Base-by-base conservation (phyloP, 108 stramenopile genomes). In the Nitzschia sp. region DNA sequence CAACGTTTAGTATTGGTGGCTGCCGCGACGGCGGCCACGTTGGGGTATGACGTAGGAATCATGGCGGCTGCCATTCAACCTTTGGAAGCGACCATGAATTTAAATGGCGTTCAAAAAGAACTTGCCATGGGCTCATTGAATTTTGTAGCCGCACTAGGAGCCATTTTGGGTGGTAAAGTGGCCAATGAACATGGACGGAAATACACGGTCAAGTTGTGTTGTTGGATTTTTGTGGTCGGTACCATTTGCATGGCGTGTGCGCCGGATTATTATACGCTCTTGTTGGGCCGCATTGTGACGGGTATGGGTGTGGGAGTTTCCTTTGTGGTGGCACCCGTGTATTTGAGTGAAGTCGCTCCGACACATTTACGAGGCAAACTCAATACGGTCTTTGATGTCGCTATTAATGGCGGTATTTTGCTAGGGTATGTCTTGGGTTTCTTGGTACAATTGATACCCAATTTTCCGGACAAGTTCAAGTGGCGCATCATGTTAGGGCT, bases 31-130 rank as follows among this genome's bases (percentile, higher is more conserved):
- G 75, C 75, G 2, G 68, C 75, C 48, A 76, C 75, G 33, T 46
- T 76, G 59, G 75, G 75, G 8, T 76, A 76, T 34, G 75, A 76
- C 30, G 75, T 76, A 15, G 75, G 75, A 15, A 76, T 64, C 54
- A 76, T 76, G 75, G 75, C 75, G 6, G 75, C 53, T 23, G 75
- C 75, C 26, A 70, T 70, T 38, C 68, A 66, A 54, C 68, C 68
- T 1, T 35, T 76, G 59, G 60, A 76, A 55, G 55, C 21, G 2
- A 18, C 36, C 38, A 24, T 76, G n/a, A 1, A 62, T 3, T 38
- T 76, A 48, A 54, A 26, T 49, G 27, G 55, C 27, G 27, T 70
- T 13, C 67, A 69, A 55, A 76, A 76, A 38, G 75, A 76, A 55
- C 8, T 76, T 8, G 68, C 68, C 63, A 76, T 76, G 67, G 75